Evolutionary conservation across 2,329 filamentous ascomycete genomes (phyloP).

Genomic region (Epichloe brachyelytri): DNA sequence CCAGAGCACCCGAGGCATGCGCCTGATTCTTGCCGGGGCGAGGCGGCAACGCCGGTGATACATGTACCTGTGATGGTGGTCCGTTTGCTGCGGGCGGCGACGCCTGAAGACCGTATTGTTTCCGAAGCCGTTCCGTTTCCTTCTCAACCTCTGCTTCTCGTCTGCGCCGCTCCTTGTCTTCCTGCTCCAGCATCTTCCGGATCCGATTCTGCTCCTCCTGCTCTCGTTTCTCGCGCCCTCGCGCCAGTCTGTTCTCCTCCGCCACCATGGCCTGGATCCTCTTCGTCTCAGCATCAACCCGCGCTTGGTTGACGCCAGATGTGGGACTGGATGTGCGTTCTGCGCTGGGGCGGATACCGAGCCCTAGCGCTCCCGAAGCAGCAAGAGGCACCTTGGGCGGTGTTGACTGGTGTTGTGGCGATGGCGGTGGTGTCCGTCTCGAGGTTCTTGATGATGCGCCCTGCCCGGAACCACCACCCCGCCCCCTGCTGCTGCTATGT

Average conservation of each 20-base stretch:
- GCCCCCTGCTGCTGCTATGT: constrained; percentile 40
- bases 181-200: constrained; percentile 51
- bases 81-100: constrained; percentile 21
- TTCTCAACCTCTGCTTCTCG: constrained; percentile 51
- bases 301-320: constrained; percentile 12
- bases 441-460: background rate
- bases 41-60: constrained; percentile 22
- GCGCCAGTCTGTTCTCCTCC: constrained; percentile 36
- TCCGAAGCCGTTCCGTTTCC: constrained; percentile 71
- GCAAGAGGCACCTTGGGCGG: constrained; percentile 1
- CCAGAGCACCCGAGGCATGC: constrained; percentile 6
- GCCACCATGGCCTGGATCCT: constrained; percentile 47
- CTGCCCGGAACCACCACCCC: background rate
- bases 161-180: constrained; percentile 44
- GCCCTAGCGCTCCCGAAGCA: constrained; percentile 27
- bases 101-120: constrained; percentile 48
- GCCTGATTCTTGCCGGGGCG: constrained; percentile 9
- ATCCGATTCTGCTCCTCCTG: constrained; percentile 40
- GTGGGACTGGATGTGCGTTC: background rate
- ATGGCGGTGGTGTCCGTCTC: constrained; percentile 16
- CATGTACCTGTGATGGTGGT: constrained; percentile 4
- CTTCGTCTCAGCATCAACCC: constrained; percentile 65
- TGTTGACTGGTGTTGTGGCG: background rate
- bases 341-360: constrained; percentile 11
- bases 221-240: constrained; percentile 44